These are phyloP conservation scores for Penicillium cosmopolitanum DNA, from an alignment of 495 filamentous ascomycete genomes.

Conservation along the genomic window DNA sequence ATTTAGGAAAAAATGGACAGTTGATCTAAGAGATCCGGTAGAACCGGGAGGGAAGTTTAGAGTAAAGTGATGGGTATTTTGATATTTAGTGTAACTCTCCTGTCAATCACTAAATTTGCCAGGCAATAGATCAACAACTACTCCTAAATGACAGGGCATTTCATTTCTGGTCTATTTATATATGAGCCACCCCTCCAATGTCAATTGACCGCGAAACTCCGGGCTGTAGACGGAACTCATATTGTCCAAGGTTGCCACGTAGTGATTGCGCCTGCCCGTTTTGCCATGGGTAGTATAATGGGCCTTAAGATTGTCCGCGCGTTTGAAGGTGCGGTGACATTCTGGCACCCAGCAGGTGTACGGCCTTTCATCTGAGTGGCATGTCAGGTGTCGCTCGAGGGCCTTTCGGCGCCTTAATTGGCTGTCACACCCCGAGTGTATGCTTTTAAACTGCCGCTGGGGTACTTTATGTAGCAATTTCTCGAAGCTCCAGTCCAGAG, in stretches of 20 bases:
- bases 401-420: slow-evolving; percentile 53
- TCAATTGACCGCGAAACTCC: slow-evolving; percentile 23
- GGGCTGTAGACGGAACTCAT: slow-evolving; percentile 18
- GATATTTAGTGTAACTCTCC: no score
- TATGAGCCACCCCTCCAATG: no score
- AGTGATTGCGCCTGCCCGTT: slow-evolving; percentile 22
- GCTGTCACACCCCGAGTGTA: slow-evolving; percentile 26
- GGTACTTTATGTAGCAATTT: not conserved
- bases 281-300: slow-evolving; percentile 27
- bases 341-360: slow-evolving; percentile 25
- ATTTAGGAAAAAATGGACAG: no score
- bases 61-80: no score
- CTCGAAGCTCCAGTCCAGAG: not conserved
- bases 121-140: no score
- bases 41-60: no score
- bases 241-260: slow-evolving; percentile 26
- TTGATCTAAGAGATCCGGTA: no score
- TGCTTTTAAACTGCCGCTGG: slow-evolving; percentile 23
- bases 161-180: no score
- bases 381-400: slow-evolving; percentile 53
- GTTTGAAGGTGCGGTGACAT: slow-evolving; percentile 22
- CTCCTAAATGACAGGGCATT: no score
- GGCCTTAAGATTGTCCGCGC: slow-evolving; percentile 28
- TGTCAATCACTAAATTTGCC: no score
- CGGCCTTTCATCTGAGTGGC: no score